Evolutionary conservation across 1,284 basidiomycete genomes (phyloP), one percentile per base, ranked within the genome.

Genomic region (Cryptococcus hybrid): DNA sequence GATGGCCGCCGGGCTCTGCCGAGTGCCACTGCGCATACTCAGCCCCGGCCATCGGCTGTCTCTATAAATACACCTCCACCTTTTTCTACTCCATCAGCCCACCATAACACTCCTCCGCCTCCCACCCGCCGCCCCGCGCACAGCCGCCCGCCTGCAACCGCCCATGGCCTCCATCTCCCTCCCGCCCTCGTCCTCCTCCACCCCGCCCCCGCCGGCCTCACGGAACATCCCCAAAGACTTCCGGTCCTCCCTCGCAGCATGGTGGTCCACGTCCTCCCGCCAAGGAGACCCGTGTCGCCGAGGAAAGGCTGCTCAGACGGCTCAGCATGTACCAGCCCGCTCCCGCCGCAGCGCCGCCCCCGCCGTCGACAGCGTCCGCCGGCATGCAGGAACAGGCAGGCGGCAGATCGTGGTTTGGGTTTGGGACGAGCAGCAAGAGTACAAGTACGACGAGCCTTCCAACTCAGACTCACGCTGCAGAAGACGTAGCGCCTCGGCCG

Each of bases 251-350:
- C 56, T 76, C 8, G 53, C 67, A 0, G 72, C 73, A 39, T 76
- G 74, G 74, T 76, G 74, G 74, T 62, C 66, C 39, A 71, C 69
- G 11, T 68, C 67, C 11, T 70, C 69, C 2, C 72, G 73, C 61
- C 61, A 65, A 67, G 44, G 72, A 74, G 55, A 71, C 70, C 2
- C 53, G 73, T 7, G 45, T 65, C 8, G 72, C 72, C 38, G 74
- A 76, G 58, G 74, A 76, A 52, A 54, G 74, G 8, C 60, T 76
- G 11, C 58, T 76, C 7, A 58, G 72, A 18, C 63, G 71, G 4
- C 61, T 76, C 63, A 43, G 61, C 18, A 63, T 65, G 60, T 75
- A 68, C 56, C 49, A 62, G 40, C 67, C 67, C 34, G 48, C 54
- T 11, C 57, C 60, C 3, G 46, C 15, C 34, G 18, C 13, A 30